Evolutionary conservation across 228 moss, liverwort and hornwort species (phyloP), one percentile per base, ranked within the genome.

Genomic region (Sphagnum fallax): DNA sequence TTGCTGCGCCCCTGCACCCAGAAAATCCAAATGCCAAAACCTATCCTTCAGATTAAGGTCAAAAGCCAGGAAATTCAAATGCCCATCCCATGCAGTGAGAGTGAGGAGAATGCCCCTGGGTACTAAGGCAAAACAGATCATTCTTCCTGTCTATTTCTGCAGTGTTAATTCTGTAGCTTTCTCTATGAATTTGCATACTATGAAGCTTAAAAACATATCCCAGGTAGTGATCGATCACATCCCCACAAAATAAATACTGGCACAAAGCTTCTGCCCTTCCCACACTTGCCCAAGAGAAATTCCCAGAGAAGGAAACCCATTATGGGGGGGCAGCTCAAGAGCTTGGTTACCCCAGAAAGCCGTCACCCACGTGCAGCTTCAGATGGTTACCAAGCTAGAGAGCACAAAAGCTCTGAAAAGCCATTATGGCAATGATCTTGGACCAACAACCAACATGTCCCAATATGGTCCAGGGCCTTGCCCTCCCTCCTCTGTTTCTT

Each of bases 381-480:
- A 65, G 49, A 65, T 49, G 65, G 65, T 48, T 6, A 65, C 65
- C 48, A 65, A 14, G 4, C 48, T 5, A 65, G 48, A 48, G 48
- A 65, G 65, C 47, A 65, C 65, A 49, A 65, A 65, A 49, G 48
- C 65, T 49, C 49, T 65, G 50, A 65, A 65, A 8, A 65, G 50
- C 65, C 65, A 65, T 13, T 65, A 65, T 48, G 50, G 65, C 48
- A 65, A 49, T 14, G 65, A 65, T 49, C 65, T 49, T 4, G 49
- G 47, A 65, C 65, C 65, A 32, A 32, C 2, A 47, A 65, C 65
- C 65, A 49, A 47, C 48, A 65, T 13, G 10, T 65, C 65, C 65
- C 65, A 65, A 49, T 65, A 65, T 5, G 48, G 65, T 13, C 50
- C 6, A 49, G 65, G 65, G 65, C 65, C 65, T 49, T 11, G 48